Conservation (phyloP, 108 stramenopile genomes). For the Seminavis robusta region DNA sequence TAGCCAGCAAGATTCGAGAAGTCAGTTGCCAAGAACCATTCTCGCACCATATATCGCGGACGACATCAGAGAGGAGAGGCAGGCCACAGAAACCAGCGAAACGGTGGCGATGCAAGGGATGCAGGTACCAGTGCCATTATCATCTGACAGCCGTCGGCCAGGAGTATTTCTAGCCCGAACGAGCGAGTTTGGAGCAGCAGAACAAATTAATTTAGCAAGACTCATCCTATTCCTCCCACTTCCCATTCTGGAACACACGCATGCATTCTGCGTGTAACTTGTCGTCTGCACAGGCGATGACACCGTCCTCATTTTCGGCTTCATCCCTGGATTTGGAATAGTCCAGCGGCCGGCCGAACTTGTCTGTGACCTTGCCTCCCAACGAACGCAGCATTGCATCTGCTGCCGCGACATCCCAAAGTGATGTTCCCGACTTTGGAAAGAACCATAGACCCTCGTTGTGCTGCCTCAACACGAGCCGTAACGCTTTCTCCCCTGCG, state of each 20-base stretch:
- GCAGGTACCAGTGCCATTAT: no score
- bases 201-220: no score
- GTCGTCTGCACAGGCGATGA: conserved; percentile 45
- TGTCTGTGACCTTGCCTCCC: conserved; percentile 55
- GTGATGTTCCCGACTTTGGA: conserved; percentile 56
- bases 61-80: no score
- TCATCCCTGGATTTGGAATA: conserved; percentile 44
- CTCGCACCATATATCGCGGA: no score
- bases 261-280: conserved; percentile 43
- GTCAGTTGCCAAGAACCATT: no score
- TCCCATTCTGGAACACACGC: conserved; percentile 32
- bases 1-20: no score
- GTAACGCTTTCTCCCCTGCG: conserved; percentile 56
- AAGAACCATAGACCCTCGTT: conserved; percentile 63
- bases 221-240: conserved; percentile 21
- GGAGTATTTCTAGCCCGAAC: no score
- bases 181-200: no score
- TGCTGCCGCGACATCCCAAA: conserved; percentile 64
- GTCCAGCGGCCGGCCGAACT: conserved; percentile 48
- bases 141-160: no score
- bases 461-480: conserved; percentile 29
- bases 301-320: conserved; percentile 47
- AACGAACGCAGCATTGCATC: conserved; percentile 51
- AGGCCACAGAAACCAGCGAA: no score
- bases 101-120: no score